Percentiles rank a stretch among this genome's conserved stretches.
Conservation (phyloP, 768 basidiomycete genomes). For the Rhodosporidiobolus sp. region DNA sequence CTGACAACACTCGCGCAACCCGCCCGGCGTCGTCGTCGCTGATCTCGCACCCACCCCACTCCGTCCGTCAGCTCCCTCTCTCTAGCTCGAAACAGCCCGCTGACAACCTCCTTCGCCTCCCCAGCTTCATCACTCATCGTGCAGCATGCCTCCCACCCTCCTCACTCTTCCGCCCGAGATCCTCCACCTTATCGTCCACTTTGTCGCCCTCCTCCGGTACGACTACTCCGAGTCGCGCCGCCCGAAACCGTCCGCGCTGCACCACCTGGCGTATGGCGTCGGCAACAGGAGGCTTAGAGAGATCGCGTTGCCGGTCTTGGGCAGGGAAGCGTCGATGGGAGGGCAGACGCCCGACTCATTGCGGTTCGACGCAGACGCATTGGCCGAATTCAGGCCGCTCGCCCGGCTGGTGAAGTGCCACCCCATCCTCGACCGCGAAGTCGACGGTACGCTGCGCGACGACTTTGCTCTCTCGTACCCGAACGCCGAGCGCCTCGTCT, state of each 20-base stretch:
- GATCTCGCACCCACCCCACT: background rate
- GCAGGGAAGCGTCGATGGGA: background rate
- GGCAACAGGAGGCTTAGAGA: background rate
- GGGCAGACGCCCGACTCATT: background rate
- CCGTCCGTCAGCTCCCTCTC: background rate
- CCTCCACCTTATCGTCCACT: background rate
- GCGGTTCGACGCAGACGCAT: background rate
- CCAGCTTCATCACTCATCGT: no score
- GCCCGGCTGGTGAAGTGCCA: no score
- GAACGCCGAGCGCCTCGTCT: background rate
- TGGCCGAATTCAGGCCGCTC: background rate
- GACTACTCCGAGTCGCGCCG: conserved; percentile 6
- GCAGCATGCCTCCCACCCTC: background rate
- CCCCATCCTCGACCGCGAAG: no score
- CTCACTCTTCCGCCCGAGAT: conserved; percentile 5
- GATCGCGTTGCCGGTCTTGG: background rate
- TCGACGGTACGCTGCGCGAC: no score
- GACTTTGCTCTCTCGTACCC: background rate
- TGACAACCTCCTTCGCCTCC: no score
- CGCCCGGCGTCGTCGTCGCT: background rate
- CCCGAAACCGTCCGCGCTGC: background rate
- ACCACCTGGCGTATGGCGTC: conserved; percentile 1
- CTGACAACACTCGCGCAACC: background rate
- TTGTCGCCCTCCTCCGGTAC: background rate
- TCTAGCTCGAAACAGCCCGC: no score